phyloP scores from a whole-genome alignment of 2,329 filamentous ascomycete species.

The Penicillium sp. region DNA sequence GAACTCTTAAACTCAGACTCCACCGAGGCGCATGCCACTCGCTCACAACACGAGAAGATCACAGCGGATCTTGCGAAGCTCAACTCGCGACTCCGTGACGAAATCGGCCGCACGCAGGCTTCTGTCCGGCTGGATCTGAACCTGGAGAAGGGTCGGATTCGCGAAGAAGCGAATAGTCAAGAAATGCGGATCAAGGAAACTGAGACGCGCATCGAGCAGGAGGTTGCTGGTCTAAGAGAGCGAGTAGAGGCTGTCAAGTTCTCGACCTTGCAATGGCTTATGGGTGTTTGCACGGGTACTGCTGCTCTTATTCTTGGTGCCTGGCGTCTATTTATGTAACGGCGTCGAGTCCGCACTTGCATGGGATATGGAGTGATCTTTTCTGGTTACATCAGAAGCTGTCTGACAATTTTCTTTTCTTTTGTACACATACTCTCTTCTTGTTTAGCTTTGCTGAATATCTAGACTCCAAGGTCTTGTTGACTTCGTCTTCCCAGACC shows the following conservation, averaged over 20 bases:
- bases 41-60: constrained; percentile 85
- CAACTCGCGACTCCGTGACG: constrained; percentile 83
- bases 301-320: constrained; percentile 68
- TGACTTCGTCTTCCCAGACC: neutral
- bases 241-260: constrained; percentile 97
- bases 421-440: constrained; percentile 15
- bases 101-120: constrained; percentile 91
- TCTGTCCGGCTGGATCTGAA: constrained; percentile 91
- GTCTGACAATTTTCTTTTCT: constrained; percentile 10
- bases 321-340: constrained; percentile 66
- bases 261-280: constrained; percentile 95
- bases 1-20: constrained; percentile 91
- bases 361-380: constrained; percentile 23
- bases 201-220: constrained; percentile 97
- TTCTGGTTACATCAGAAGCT: constrained; percentile 8
- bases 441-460: constrained; percentile 3
- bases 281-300: constrained; percentile 71
- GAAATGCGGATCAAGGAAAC: constrained; percentile 99
- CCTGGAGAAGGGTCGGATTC: constrained; percentile 91
- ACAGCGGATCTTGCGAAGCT: constrained; percentile 95
- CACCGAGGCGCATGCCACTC: constrained; percentile 85
- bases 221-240: constrained; percentile 86
- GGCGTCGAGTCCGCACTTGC: constrained; percentile 9
- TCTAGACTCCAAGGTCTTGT: neutral
- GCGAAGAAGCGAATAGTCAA: constrained; percentile 94